Evolutionary conservation across 352 stramenopile species (phyloP), one percentile per base, ranked within the genome.

Genomic region (Globisporangium recalcitrans): DNA sequence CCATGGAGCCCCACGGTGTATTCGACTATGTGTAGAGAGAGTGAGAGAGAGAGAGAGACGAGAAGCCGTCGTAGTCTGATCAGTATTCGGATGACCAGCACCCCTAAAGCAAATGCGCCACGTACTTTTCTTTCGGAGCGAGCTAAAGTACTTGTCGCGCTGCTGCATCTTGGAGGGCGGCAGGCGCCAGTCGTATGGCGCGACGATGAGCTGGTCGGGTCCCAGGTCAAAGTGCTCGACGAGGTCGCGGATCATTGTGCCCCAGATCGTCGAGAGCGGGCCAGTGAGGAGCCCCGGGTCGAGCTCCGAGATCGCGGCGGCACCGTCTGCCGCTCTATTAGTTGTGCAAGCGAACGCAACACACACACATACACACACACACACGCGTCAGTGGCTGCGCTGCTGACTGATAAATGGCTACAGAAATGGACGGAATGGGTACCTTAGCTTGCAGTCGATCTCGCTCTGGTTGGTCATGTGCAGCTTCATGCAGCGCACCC

Each of bases 141-240:
- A 76, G 42, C 72, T 76, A 60, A 91, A 93, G 62, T 79, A 93
- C 26, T 85, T 77, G 65, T 93, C 84, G 16, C 84, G 84, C 38
- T 85, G 66, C 48, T 93, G 80, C 14, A 93, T 58, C 38, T 79
- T 82, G 52, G 80, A 78, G 6, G 84, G 78, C 34, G 84, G 84
- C n/a, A 93, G 64, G 24, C 84, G 74, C 84, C 84, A 93, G 72
- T 93, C 84, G 60, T 93, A 93, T 6, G 82, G 70, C 10, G 84
- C 84, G 7, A 93, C 81, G 40, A 93, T 57, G 29, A 93, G 61
- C 64, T 91, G 75, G 14, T 88, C 71, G 4, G 80, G 80, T 22
- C 81, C 80, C 19, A 91, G 61, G 31, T 78, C 69, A 46, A 93
- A 93, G 38, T 87, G 77, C 22, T 85, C 70, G 9, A 91, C 69